Evolutionary conservation across 2,329 filamentous ascomycete species (phyloP).

Genomic region (Trichoderma oligosporum): DNA sequence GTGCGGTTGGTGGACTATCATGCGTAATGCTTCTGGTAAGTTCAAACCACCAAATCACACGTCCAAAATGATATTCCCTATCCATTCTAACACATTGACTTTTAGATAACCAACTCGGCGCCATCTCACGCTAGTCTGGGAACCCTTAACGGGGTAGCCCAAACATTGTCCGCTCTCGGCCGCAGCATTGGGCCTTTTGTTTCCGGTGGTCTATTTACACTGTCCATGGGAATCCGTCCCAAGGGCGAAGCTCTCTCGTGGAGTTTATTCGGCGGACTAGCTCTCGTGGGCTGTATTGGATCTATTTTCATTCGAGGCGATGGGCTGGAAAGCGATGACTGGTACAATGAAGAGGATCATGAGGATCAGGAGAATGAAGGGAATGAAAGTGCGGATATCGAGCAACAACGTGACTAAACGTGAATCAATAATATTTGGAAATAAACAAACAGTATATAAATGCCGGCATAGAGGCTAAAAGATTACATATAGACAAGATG

Average conservation of each 20-base stretch:
- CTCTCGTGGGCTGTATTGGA: conserved; percentile 73
- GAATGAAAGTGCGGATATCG: neutral
- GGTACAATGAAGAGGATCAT: conserved; percentile 35
- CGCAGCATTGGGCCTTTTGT: conserved; percentile 84
- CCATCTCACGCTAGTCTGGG: conserved; percentile 82
- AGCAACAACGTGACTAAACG: conserved; percentile 1
- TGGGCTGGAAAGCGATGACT: conserved; percentile 58
- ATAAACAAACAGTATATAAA: too few species aligned
- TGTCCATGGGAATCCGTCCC: conserved; percentile 66
- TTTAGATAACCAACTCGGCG: conserved; percentile 86
- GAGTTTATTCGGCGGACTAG: conserved; percentile 79
- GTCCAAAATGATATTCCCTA: neutral
- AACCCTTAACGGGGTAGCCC: conserved; percentile 87
- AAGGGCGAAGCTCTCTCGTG: conserved; percentile 85
- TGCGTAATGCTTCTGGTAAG: conserved; percentile 81
- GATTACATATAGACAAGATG: too few species aligned
- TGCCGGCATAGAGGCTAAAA: too few species aligned
- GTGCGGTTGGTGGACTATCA: conserved; percentile 82
- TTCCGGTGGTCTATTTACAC: conserved; percentile 79
- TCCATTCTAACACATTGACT: neutral
- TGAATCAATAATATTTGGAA: neutral
- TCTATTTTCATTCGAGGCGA: conserved; percentile 72
- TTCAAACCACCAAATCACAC: conserved; percentile 18
- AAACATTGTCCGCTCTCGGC: conserved; percentile 87
- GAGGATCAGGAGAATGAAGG: conserved; percentile 23